These are phyloP conservation scores for Penicillium rolfsii DNA, from an alignment of 2,329 filamentous ascomycete genomes.

Conservation along the genomic window DNA sequence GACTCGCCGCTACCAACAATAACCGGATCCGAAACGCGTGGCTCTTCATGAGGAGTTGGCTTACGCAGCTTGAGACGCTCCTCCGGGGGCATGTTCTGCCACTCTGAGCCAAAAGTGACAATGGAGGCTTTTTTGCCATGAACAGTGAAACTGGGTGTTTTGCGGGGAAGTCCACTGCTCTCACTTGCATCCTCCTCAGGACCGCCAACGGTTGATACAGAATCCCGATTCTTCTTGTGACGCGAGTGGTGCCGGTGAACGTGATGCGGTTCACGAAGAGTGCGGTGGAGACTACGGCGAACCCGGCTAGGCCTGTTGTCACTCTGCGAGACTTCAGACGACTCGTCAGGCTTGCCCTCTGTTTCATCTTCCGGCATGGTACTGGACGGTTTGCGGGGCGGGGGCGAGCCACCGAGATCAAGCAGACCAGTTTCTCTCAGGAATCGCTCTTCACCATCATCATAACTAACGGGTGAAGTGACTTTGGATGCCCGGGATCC, in stretches of 20 bases:
- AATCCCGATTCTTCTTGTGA: slow-evolving; percentile 76
- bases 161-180: slow-evolving; percentile 73
- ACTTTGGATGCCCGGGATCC: slow-evolving; percentile 40
- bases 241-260: slow-evolving; percentile 65
- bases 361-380: slow-evolving; percentile 49
- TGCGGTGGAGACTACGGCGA: slow-evolving; percentile 85
- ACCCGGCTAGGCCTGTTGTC: slow-evolving; percentile 65
- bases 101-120: slow-evolving; percentile 92
- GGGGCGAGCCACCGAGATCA: slow-evolving; percentile 50
- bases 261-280: slow-evolving; percentile 77
- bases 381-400: slow-evolving; percentile 47
- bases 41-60: slow-evolving; percentile 45
- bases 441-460: slow-evolving; percentile 69
- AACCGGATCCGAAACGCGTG: slow-evolving; percentile 39
- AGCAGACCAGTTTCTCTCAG: slow-evolving; percentile 70
- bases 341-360: slow-evolving; percentile 45
- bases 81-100: slow-evolving; percentile 75
- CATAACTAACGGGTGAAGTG: slow-evolving; percentile 50
- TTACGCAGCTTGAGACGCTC: slow-evolving; percentile 70
- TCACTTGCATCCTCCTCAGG: slow-evolving; percentile 56
- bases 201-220: slow-evolving; percentile 60
- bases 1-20: slow-evolving; percentile 35
- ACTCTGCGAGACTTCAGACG: slow-evolving; percentile 47
- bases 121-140: slow-evolving; percentile 98
- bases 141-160: slow-evolving; percentile 87